Percentiles rank a stretch among this genome's conserved stretches.
Conservation (phyloP, 192 early-diverging fungal genomes). For the Backusella morwellensis region DNA sequence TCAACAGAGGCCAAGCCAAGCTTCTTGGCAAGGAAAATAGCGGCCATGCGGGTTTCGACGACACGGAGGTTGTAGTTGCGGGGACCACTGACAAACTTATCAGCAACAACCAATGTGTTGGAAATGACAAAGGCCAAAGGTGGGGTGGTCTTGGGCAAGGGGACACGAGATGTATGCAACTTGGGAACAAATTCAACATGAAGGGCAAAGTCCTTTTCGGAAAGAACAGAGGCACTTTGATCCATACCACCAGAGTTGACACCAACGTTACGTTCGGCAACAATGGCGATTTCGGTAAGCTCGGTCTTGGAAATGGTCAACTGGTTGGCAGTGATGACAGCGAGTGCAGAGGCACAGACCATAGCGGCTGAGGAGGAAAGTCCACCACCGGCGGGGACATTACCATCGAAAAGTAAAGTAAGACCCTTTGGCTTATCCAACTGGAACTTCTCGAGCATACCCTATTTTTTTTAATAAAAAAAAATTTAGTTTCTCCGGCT, state of each 20-base stretch:
- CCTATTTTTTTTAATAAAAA: slow-evolving; percentile 30
- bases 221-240: slow-evolving; percentile 84
- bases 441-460: slow-evolving; percentile 51
- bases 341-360: slow-evolving; percentile 75
- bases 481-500: not conserved
- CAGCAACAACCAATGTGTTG: slow-evolving; percentile 80
- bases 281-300: slow-evolving; percentile 72
- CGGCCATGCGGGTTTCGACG: slow-evolving; percentile 83
- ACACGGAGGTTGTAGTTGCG: slow-evolving; percentile 93
- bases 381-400: slow-evolving; percentile 78
- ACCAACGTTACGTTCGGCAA: slow-evolving; percentile 76
- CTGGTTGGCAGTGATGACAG: slow-evolving; percentile 56
- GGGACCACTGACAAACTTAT: slow-evolving; percentile 86
- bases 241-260: slow-evolving; percentile 85
- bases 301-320: slow-evolving; percentile 43
- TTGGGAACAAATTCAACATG: slow-evolving; percentile 81
- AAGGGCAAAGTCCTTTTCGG: slow-evolving; percentile 59
- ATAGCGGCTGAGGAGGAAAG: slow-evolving; percentile 83
- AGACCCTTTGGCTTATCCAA: slow-evolving; percentile 54
- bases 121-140: slow-evolving; percentile 81
- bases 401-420: slow-evolving; percentile 72
- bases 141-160: slow-evolving; percentile 54
- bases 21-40: slow-evolving; percentile 55
- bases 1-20: slow-evolving; percentile 42
- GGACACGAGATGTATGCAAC: slow-evolving; percentile 57